These are phyloP conservation scores for Psilocybe tampanensis DNA, from an alignment of 768 basidiomycete species.

Conservation along the genomic window DNA sequence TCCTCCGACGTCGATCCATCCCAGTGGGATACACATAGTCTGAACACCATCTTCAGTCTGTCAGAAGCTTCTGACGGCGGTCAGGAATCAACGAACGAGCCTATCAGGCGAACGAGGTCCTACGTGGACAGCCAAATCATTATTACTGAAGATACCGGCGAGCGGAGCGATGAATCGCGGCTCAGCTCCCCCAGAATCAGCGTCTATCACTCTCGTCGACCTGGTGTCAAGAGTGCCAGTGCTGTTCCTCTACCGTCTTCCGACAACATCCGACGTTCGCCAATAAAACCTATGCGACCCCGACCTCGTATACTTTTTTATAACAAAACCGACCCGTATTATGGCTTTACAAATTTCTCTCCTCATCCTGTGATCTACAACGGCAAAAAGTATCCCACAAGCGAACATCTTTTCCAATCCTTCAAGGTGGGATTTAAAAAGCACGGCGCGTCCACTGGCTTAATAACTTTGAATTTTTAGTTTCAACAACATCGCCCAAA, in stretches of 20 bases:
- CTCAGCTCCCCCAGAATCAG: slow-evolving; percentile 23
- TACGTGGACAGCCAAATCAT: slow-evolving; percentile 30
- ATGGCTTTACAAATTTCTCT: slow-evolving; percentile 78
- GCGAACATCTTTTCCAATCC: slow-evolving; percentile 78
- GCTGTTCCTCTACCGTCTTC: slow-evolving; percentile 15
- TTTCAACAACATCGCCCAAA: slow-evolving; percentile 62
- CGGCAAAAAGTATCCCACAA: slow-evolving; percentile 70
- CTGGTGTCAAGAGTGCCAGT: slow-evolving; percentile 24
- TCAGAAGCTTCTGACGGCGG: slow-evolving; percentile 34
- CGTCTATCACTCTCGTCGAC: slow-evolving; percentile 24
- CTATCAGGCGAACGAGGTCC: slow-evolving; percentile 34
- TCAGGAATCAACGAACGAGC: slow-evolving; percentile 21
- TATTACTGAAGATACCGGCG: slow-evolving; percentile 23
- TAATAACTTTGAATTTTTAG: slow-evolving; percentile 39
- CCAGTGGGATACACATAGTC: slow-evolving; percentile 42
- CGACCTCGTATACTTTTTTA: slow-evolving; percentile 58
- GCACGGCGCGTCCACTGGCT: background rate
- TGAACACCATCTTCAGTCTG: slow-evolving; percentile 42
- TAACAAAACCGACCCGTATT: slow-evolving; percentile 62
- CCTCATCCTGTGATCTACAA: slow-evolving; percentile 63
- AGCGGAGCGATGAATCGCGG: slow-evolving; percentile 18
- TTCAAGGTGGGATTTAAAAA: slow-evolving; percentile 52
- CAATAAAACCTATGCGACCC: slow-evolving; percentile 21
- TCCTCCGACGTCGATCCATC: slow-evolving; percentile 44
- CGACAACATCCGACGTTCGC: slow-evolving; percentile 13